phyloP scores from a whole-genome alignment of 495 filamentous ascomycete genomes.

The Neurospora sp. region DNA sequence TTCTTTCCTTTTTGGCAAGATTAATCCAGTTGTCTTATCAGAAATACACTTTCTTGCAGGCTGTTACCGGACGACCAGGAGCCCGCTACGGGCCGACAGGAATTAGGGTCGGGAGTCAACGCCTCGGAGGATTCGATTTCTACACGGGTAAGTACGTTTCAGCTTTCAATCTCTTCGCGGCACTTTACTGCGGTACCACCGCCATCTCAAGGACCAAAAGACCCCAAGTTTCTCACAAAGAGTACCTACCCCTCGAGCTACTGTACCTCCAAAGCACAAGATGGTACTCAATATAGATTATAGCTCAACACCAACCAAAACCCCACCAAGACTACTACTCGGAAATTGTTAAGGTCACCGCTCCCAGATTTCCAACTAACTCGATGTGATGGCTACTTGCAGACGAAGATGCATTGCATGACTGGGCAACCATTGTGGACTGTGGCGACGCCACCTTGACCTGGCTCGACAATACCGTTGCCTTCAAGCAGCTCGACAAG shows the following conservation, averaged over 20 bases:
- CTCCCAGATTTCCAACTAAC: not conserved
- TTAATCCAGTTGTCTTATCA: not conserved
- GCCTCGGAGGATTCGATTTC: slow-evolving; percentile 19
- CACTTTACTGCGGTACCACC: not conserved
- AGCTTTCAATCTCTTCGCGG: not conserved
- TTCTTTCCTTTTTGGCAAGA: not conserved
- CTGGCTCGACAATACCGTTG: slow-evolving; percentile 58
- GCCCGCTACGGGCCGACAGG: slow-evolving; percentile 75
- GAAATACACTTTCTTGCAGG: not conserved
- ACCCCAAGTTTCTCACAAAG: not conserved
- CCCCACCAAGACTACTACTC: not conserved
- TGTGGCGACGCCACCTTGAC: slow-evolving; percentile 71
- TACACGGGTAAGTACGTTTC: slow-evolving; percentile 19
- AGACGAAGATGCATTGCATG: slow-evolving; percentile 1
- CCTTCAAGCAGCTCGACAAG: slow-evolving; percentile 64
- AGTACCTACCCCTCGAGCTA: not conserved
- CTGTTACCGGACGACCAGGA: slow-evolving; percentile 45
- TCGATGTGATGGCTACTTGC: not conserved
- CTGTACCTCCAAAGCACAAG: not conserved
- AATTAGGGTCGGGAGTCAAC: slow-evolving; percentile 58
- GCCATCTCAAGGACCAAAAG: not conserved
- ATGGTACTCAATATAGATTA: not conserved
- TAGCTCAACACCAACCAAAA: not conserved
- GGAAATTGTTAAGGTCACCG: not conserved
- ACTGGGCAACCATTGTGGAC: slow-evolving; percentile 43